Evolutionary conservation across 129 eudicot genomes (phyloP).

Genomic region (Sambucus nigra): DNA sequence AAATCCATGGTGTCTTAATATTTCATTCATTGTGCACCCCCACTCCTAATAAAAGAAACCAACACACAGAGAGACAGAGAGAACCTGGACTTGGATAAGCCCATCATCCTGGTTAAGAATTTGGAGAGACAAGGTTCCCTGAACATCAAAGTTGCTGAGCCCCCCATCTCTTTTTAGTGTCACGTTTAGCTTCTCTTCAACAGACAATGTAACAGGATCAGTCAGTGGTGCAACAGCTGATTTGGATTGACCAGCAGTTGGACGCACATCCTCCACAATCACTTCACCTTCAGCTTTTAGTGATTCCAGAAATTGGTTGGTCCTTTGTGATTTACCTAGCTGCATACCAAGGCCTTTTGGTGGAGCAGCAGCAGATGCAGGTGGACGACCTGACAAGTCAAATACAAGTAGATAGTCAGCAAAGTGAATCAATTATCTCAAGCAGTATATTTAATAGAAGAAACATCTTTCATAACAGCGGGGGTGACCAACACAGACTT

Average conservation of each 20-base stretch:
- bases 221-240: conserved; percentile 65
- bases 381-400: conserved; percentile 52
- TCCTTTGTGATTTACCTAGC: conserved; percentile 77
- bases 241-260: conserved; percentile 47
- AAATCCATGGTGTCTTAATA: not conserved
- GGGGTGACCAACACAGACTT: not conserved
- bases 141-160: conserved; percentile 78
- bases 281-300: conserved; percentile 95
- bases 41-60: not conserved
- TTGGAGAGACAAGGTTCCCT: conserved; percentile 88
- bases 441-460: not conserved
- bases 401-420: not conserved
- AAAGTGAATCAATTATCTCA: not conserved
- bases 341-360: conserved; percentile 87
- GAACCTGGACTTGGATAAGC: conserved; percentile 93
- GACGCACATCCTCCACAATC: conserved; percentile 85
- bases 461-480: not conserved
- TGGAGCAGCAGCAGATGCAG: conserved; percentile 83
- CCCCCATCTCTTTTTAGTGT: conserved; percentile 90
- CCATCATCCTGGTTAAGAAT: conserved; percentile 89
- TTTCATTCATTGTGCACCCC: not conserved
- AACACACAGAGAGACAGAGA: conserved; percentile 3
- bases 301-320: conserved; percentile 85
- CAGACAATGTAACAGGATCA: conserved; percentile 81
- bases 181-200: conserved; percentile 86